These are phyloP conservation scores for Blastocystis sp. DNA, from an alignment of 352 stramenopile genomes.

Conservation along the genomic window DNA sequence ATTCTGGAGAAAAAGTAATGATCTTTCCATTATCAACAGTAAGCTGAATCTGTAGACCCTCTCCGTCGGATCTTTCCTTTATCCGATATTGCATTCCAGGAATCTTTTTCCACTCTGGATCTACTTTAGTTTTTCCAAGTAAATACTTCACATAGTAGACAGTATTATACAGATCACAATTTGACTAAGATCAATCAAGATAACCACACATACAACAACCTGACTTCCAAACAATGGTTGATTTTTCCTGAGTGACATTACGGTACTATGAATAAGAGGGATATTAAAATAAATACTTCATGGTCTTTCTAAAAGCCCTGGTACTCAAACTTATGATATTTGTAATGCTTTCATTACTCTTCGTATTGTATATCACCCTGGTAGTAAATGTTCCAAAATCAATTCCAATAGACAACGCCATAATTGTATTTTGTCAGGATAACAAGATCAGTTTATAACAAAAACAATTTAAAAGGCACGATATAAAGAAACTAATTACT, in stretches of 20 bases:
- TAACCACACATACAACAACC: neutral
- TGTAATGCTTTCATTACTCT: neutral
- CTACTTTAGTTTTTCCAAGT: neutral
- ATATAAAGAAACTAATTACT: slow-evolving; percentile 1
- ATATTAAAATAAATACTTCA: neutral
- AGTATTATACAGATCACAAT: neutral
- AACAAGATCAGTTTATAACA: neutral
- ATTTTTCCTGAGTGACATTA: slow-evolving; percentile 3
- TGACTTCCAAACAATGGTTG: neutral
- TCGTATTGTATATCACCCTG: neutral
- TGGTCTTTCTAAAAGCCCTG: neutral
- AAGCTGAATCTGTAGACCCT: neutral
- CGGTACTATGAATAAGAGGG: neutral
- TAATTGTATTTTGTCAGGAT: neutral
- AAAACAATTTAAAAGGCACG: neutral
- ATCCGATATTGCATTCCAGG: slow-evolving; percentile 28
- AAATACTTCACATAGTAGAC: slow-evolving; percentile 8
- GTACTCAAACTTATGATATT: neutral
- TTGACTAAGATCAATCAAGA: neutral
- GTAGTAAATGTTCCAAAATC: neutral
- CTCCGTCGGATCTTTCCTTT: neutral
- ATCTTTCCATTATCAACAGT: neutral
- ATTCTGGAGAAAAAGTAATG: neutral
- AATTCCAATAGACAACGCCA: neutral
- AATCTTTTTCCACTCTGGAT: neutral